Base-by-base conservation (phyloP, 306 rosid genomes). In the Gleditsia sinensis region DNA sequence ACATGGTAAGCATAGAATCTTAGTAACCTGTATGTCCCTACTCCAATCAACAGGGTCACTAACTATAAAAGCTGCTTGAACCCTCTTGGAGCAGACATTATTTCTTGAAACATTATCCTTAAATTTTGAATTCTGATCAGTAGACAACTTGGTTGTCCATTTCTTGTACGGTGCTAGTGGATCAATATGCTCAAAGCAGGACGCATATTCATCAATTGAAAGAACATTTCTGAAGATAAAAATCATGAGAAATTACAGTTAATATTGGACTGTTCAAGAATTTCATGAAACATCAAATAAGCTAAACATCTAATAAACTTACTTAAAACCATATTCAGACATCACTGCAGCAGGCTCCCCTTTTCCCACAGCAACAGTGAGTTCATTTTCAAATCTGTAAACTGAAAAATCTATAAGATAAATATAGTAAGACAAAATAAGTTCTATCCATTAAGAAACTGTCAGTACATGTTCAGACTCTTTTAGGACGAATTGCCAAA, bases 41-140 rank as follows among this genome's bases (percentile, higher is more conserved):
- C 98, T 88, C 98, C 98, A 94, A 78, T 91, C 97, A 74, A 89
- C 91, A 79, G 98, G 85, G 75, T 94, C 97, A 56, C 98, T 94
- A 55, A 94, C 87, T 27, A 94, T 7, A 76, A 94, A 94, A 23
- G 82, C 92, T 7, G 97, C 98, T 67, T 75, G 82, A 82, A 91
- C 96, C 82, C 94, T 88, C 82, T 91, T 69, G 5, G 90, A 85
- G 74, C 54, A 69, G 67, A 89, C 86, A 72, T 74, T 83, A 37
- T 79, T 72, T 79, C 54, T 82, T 30, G 71, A 45, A 67, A 67
- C 30, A 20, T 68, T 51, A 49, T 60, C 76, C 75, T 78, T 64
- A 32, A 71, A 75, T 46, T 75, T 77, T 53, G 75, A 75, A 77
- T 72, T 69, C 72, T 72, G 76, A 78, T 78, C 27, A 76, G 70